A percentile compares a stretch with the other conserved stretches of the same genome.
These are phyloP conservation scores for Dictyostelium citrinum DNA, from an alignment of 78 protist species.

Conservation along the genomic window DNA sequence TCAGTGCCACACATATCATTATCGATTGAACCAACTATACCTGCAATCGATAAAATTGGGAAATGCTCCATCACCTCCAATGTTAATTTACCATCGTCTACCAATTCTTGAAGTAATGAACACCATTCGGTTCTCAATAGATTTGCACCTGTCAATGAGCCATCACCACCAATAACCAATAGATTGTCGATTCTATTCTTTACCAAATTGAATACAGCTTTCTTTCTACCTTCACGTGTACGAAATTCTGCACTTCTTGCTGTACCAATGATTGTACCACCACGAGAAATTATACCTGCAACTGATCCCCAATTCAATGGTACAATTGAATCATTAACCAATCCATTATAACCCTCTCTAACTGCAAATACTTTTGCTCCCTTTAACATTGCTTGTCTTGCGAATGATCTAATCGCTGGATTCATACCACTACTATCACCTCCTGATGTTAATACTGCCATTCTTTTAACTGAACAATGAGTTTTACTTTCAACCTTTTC, in stretches of 20 bases:
- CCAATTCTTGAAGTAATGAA: conserved; percentile 42
- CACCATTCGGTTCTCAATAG: conserved; percentile 80
- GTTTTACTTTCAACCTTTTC: not conserved
- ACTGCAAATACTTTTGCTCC: conserved; percentile 80
- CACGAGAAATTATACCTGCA: conserved; percentile 53
- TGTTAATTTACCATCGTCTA: not conserved
- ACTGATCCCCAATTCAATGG: conserved; percentile 75
- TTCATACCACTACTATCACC: conserved; percentile 86
- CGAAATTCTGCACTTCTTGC: conserved; percentile 85
- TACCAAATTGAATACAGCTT: conserved; percentile 82
- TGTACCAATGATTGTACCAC: conserved; percentile 90
- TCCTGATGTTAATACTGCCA: conserved; percentile 79
- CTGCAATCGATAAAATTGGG: conserved; percentile 52
- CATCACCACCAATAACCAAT: conserved; percentile 90
- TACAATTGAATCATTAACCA: conserved; percentile 72
- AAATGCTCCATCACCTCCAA: not conserved
- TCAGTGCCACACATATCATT: conserved; percentile 89
- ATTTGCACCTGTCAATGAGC: conserved; percentile 88
- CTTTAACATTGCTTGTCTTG: conserved; percentile 7
- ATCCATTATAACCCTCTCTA: conserved; percentile 87
- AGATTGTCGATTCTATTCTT: conserved; percentile 65
- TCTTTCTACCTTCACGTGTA: conserved; percentile 79
- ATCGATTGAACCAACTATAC: conserved; percentile 91
- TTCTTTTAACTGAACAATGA: not conserved
- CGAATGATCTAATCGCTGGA: conserved; percentile 82